phyloP scores from a whole-genome alignment of 768 basidiomycete species.

The Lentinula lateritia region DNA sequence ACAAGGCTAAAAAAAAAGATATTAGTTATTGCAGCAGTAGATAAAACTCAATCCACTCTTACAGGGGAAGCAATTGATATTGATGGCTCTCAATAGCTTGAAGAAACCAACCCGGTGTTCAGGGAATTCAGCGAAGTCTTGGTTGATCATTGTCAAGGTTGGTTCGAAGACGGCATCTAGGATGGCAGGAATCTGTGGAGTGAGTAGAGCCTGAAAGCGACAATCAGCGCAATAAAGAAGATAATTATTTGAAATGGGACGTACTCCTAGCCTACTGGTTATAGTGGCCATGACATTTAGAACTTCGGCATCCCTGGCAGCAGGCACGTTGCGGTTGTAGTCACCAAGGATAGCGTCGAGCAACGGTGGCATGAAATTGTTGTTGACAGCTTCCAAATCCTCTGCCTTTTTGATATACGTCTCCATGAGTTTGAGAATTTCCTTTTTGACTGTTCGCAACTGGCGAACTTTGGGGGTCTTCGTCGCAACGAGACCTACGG shows the following conservation, averaged over 20 bases:
- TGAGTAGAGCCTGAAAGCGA: slow-evolving; percentile 62
- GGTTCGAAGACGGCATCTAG: slow-evolving; percentile 97
- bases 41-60: slow-evolving; percentile 2
- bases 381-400: slow-evolving; percentile 89
- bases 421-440: slow-evolving; percentile 95
- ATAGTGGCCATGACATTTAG: slow-evolving; percentile 97
- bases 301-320: slow-evolving; percentile 94
- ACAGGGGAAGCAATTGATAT: slow-evolving; percentile 95
- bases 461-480: slow-evolving; percentile 96
- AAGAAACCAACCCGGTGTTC: slow-evolving; percentile 98
- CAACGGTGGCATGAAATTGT: slow-evolving; percentile 88
- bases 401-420: slow-evolving; percentile 97
- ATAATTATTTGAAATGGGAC: slow-evolving; percentile 21
- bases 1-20: slow-evolving; percentile 51
- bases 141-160: slow-evolving; percentile 97
- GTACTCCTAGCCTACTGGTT: slow-evolving; percentile 79
- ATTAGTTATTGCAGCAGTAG: slow-evolving; percentile 4
- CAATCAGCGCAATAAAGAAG: slow-evolving; percentile 9
- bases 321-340: slow-evolving; percentile 90
- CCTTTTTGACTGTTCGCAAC: slow-evolving; percentile 95
- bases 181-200: slow-evolving; percentile 90
- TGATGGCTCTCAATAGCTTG: slow-evolving; percentile 89
- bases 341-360: slow-evolving; percentile 98
- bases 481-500: slow-evolving; percentile 78
- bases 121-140: slow-evolving; percentile 98